These are phyloP conservation scores for Piromyces finnis DNA, from an alignment of 192 early-diverging fungal species.

Conservation along the genomic window DNA sequence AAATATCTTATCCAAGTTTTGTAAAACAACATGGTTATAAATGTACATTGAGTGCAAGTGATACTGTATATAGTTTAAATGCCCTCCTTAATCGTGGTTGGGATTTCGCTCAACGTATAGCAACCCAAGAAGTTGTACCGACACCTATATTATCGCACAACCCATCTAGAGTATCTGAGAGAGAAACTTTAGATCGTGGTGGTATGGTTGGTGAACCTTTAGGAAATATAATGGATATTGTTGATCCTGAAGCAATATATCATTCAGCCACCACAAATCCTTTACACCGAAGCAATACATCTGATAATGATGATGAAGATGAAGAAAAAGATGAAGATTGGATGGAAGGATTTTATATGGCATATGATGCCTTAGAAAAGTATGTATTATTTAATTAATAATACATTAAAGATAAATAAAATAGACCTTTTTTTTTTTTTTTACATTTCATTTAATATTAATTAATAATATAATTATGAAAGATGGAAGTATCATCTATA, in stretches of 20 bases:
- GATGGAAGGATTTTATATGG: constrained; percentile 68
- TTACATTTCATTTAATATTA: too few species aligned
- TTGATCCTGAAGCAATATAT: background rate
- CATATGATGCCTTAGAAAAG: constrained; percentile 67
- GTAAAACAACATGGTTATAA: constrained; percentile 31
- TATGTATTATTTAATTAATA: constrained; percentile 8
- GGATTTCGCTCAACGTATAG: constrained; percentile 16
- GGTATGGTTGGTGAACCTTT: background rate
- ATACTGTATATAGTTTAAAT: constrained; percentile 61
- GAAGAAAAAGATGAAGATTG: constrained; percentile 23
- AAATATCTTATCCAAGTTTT: constrained; percentile 64
- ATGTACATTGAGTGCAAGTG: constrained; percentile 45
- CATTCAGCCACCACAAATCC: background rate
- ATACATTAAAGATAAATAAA: too few species aligned
- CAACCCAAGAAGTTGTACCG: background rate
- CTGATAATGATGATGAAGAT: background rate
- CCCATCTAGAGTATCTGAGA: background rate
- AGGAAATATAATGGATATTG: background rate
- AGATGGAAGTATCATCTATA: too few species aligned
- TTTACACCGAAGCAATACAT: background rate
- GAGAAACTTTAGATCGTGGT: background rate
- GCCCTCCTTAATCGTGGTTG: constrained; percentile 48
- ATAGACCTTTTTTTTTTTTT: background rate
- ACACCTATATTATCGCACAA: background rate
- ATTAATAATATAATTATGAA: too few species aligned